Evolutionary conservation across 257 asterid genomes (phyloP).

Genomic region (Forsythia viridissima): DNA sequence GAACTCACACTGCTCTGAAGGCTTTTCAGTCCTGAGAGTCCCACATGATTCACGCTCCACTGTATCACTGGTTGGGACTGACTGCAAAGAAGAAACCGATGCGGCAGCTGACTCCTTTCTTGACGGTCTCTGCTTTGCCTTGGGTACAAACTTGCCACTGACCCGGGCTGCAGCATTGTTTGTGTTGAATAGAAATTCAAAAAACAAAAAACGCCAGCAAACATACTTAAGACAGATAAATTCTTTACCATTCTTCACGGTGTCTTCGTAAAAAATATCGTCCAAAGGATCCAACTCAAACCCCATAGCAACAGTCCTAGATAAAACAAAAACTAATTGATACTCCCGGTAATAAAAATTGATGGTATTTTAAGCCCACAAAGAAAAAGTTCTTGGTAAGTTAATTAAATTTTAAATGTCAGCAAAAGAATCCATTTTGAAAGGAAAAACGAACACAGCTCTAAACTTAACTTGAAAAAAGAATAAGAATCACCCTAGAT

Average conservation of each 20-base stretch:
- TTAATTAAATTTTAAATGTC: no score
- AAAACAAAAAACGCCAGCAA: background rate
- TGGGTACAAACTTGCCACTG: constrained; percentile 67
- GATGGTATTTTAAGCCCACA: no score
- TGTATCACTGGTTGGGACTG: constrained; percentile 29
- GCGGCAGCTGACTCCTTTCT: constrained; percentile 39
- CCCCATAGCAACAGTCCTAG: constrained; percentile 19
- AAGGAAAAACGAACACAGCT: no score
- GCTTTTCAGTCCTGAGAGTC: constrained; percentile 25
- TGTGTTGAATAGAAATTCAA: no score
- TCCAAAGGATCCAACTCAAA: constrained; percentile 43
- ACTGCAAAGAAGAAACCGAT: constrained; percentile 36
- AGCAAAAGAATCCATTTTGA: no score
- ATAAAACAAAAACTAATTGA: background rate
- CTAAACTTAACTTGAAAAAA: no score
- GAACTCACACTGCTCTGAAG: constrained; percentile 34
- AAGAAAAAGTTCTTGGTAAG: no score
- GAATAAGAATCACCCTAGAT: no score
- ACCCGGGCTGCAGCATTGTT: constrained; percentile 45
- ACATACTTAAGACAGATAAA: background rate
- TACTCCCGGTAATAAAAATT: no score
- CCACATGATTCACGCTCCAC: constrained; percentile 16
- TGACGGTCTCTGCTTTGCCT: constrained; percentile 42
- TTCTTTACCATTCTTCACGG: constrained; percentile 43
- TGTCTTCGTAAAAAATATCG: constrained; percentile 41